Base-by-base conservation (phyloP, 202 grass and related monocot genomes). In the Panicum virgatum region DNA sequence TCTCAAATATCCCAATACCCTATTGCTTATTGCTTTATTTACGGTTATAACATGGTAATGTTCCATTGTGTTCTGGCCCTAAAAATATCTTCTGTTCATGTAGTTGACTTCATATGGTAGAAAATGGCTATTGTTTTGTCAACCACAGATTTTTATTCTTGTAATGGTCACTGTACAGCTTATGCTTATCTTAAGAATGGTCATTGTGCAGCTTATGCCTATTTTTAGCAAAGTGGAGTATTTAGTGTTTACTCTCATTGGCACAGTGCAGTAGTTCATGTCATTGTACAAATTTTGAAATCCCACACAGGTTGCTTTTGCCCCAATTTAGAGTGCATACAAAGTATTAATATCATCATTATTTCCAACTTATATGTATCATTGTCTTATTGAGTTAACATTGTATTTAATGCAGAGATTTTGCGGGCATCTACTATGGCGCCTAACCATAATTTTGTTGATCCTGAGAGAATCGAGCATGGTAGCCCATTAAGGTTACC, bases 391-490 rank as follows among this genome's bases (percentile, higher is more conserved):
- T 47, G 26, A 80, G 26, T 70, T 40, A 70, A 65, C 62, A 9
- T 79, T 81, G 43, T 84, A 30, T 93, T 89, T 60, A 82, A 83
- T 90, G 71, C 89, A 99, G 97, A 99, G 84, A 96, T 99, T 89
- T 90, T 96, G 56, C 75, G 85, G 43, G 91, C 91, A 62, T 96
- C 97, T 81, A 87, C 85, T 81, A 73, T 94, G 71, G 73, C 74
- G 48, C 83, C 87, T 82, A 96, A 92, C 83, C 89, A 92, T 85
- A 82, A 86, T 75, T 93, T 92, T 83, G 83, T 89, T 89, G 91
- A 99, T 83, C 81, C 88, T 83, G 97, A 99, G 83, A 99, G 91
- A 83, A 85, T 99, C 20, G 89, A 99, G 40, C 93, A 92, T 87
- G 91, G 80, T 79, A 94, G 85, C 75, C 93, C 93, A 65, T 83